phyloP scores from a whole-genome alignment of 371 early-diverging fungal genomes.

The Syncephalis fuscata region DNA sequence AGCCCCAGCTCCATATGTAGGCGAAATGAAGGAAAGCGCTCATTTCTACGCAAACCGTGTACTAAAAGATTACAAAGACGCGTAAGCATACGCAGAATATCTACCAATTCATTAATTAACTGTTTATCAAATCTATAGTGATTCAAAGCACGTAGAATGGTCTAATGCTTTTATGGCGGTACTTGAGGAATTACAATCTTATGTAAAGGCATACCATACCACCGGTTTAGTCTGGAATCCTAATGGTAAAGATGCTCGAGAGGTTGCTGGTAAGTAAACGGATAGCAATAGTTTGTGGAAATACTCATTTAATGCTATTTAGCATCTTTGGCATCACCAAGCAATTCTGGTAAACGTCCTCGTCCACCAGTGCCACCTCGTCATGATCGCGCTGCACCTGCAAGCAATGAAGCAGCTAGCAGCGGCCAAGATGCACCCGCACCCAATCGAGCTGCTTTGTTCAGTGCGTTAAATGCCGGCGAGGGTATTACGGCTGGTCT shows the following conservation, averaged over 20 bases:
- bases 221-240: constrained; percentile 90
- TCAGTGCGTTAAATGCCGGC: constrained; percentile 80
- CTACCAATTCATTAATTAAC: background rate
- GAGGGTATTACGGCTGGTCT: constrained; percentile 58
- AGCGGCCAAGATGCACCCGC: constrained; percentile 1
- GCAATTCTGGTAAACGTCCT: constrained; percentile 35
- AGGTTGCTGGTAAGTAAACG: background rate
- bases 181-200: constrained; percentile 53
- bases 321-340: constrained; percentile 29
- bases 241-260: constrained; percentile 19
- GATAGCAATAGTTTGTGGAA: too few species aligned
- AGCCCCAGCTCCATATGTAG: constrained; percentile 71
- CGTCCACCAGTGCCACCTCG: constrained; percentile 52
- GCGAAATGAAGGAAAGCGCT: constrained; percentile 78
- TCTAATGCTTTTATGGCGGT: constrained; percentile 45
- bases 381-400: constrained; percentile 10
- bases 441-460: constrained; percentile 46
- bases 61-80: constrained; percentile 76
- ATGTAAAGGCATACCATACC: constrained; percentile 76
- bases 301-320: constrained; percentile 2
- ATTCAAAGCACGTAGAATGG: constrained; percentile 71
- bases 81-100: constrained; percentile 25
- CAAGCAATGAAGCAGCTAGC: constrained; percentile 4
- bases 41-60: constrained; percentile 90
- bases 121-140: constrained; percentile 21